These are phyloP conservation scores for Chaetomium olivaceum DNA, from an alignment of 2,329 filamentous ascomycete species.

Conservation along the genomic window DNA sequence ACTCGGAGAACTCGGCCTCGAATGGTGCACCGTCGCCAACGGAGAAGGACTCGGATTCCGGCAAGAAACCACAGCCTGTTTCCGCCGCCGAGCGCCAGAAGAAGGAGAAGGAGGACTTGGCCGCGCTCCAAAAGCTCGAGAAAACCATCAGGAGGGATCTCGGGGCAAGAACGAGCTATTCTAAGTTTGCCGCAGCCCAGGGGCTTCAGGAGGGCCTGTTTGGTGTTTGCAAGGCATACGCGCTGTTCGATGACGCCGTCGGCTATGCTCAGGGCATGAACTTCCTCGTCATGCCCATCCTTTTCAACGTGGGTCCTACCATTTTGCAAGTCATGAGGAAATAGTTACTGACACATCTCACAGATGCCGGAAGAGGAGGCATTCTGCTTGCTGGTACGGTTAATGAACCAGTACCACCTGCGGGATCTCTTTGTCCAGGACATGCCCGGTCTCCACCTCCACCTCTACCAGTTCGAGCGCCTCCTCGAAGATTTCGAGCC, in stretches of 20 bases:
- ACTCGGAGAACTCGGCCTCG: conserved; percentile 70
- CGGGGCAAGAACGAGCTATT: conserved; percentile 91
- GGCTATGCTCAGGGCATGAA: conserved; percentile 99
- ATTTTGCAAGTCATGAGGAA: not conserved
- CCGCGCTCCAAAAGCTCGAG: conserved; percentile 76
- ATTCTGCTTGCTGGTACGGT: conserved; percentile 84
- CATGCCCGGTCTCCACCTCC: conserved; percentile 93
- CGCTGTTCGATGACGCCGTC: conserved; percentile 88
- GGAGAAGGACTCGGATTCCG: conserved; percentile 64
- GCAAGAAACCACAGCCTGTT: conserved; percentile 64
- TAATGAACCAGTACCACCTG: conserved; percentile 96
- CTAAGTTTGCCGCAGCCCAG: conserved; percentile 88
- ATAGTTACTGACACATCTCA: conserved; percentile 11
- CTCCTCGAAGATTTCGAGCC: conserved; percentile 92
- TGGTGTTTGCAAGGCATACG: conserved; percentile 96
- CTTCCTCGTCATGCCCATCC: conserved; percentile 91
- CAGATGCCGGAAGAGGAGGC: conserved; percentile 97
- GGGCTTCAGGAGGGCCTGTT: conserved; percentile 92
- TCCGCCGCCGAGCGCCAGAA: conserved; percentile 69
- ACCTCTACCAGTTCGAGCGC: conserved; percentile 92
- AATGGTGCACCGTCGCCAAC: conserved; percentile 60
- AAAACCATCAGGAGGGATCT: conserved; percentile 89
- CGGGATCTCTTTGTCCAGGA: conserved; percentile 92
- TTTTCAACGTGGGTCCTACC: conserved; percentile 74
- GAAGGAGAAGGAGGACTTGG: conserved; percentile 75